A percentile compares a stretch with the other conserved stretches of the same genome.
phyloP scores from a whole-genome alignment of 2,329 filamentous ascomycete genomes.

The Beauveria bassiana region DNA sequence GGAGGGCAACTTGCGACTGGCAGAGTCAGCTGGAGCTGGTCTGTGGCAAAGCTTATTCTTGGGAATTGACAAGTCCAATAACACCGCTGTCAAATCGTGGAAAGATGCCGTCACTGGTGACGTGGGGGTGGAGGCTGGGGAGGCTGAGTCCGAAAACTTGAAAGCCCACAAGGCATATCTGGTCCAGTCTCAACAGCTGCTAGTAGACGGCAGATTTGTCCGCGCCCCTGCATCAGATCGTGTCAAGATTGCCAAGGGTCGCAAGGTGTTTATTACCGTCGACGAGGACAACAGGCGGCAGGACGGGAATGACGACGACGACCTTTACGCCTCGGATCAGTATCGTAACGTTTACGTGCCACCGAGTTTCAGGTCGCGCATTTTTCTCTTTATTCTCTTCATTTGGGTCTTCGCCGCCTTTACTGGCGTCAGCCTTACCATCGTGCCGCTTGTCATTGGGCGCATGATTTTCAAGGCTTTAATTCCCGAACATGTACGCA shows the following conservation, averaged over 20 bases:
- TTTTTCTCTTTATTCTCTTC: conserved; percentile 77
- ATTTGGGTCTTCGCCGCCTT: conserved; percentile 91
- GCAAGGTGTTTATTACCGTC: conserved; percentile 67
- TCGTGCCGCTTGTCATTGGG: conserved; percentile 79
- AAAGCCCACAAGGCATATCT: conserved; percentile 36
- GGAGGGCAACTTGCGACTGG: conserved; percentile 58
- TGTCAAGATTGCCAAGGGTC: conserved; percentile 83
- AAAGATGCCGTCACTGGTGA: conserved; percentile 43
- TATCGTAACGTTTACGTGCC: conserved; percentile 75
- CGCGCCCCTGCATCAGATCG: conserved; percentile 92
- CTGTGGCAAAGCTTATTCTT: conserved; percentile 38
- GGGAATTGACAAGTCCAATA: conserved; percentile 33
- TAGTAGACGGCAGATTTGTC: conserved; percentile 73
- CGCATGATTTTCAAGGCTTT: conserved; percentile 67
- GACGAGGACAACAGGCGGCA: conserved; percentile 58
- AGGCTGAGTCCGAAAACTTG: conserved; percentile 28
- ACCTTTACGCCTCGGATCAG: conserved; percentile 48
- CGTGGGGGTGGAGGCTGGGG: conserved; percentile 32
- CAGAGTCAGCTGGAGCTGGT: conserved; percentile 23
- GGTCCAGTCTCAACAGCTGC: conserved; percentile 44
- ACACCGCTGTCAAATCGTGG: conserved; percentile 51
- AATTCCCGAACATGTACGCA: conserved; percentile 62
- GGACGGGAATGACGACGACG: conserved; percentile 44
- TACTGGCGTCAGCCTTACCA: conserved; percentile 77
- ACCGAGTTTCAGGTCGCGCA: conserved; percentile 71